Conservation (phyloP, 2,329 filamentous ascomycete genomes). For the Pyrenophora tritici-repentis region DNA sequence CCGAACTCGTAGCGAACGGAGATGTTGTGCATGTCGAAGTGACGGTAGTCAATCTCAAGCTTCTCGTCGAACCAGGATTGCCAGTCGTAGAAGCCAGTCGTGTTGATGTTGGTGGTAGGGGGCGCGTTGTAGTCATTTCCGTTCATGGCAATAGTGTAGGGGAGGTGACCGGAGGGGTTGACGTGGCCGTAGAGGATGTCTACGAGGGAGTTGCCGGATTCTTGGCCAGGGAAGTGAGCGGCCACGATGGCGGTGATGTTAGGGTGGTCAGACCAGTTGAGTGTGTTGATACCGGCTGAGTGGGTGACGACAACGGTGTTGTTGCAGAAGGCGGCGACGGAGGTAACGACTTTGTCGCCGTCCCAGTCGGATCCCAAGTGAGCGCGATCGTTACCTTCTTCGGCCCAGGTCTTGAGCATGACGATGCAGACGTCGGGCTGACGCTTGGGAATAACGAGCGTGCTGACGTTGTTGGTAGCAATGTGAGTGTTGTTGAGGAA, state of each 20-base stretch:
- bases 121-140: slow-evolving; percentile 67
- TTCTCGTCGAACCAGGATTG: slow-evolving; percentile 60
- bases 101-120: slow-evolving; percentile 47
- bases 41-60: slow-evolving; percentile 78
- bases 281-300: slow-evolving; percentile 49
- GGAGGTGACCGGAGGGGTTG: slow-evolving; percentile 79
- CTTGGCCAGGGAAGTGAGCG: slow-evolving; percentile 51
- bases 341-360: slow-evolving; percentile 48
- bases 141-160: slow-evolving; percentile 80
- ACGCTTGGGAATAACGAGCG: slow-evolving; percentile 36
- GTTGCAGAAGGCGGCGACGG: slow-evolving; percentile 53
- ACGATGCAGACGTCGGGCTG: slow-evolving; percentile 59
- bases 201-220: slow-evolving; percentile 48
- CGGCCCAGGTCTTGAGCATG: slow-evolving; percentile 61
- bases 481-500: slow-evolving; percentile 52
- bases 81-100: slow-evolving; percentile 49
- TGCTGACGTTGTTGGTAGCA: slow-evolving; percentile 35
- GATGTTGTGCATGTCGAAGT: slow-evolving; percentile 69
- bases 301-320: slow-evolving; percentile 59
- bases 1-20: slow-evolving; percentile 81
- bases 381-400: slow-evolving; percentile 52
- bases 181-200: slow-evolving; percentile 71
- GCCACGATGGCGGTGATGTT: slow-evolving; percentile 52
- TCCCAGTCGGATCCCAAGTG: slow-evolving; percentile 52
- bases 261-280: slow-evolving; percentile 50